These are phyloP conservation scores for Hypoxylon cercidicola DNA, from an alignment of 495 filamentous ascomycete genomes.

Conservation along the genomic window DNA sequence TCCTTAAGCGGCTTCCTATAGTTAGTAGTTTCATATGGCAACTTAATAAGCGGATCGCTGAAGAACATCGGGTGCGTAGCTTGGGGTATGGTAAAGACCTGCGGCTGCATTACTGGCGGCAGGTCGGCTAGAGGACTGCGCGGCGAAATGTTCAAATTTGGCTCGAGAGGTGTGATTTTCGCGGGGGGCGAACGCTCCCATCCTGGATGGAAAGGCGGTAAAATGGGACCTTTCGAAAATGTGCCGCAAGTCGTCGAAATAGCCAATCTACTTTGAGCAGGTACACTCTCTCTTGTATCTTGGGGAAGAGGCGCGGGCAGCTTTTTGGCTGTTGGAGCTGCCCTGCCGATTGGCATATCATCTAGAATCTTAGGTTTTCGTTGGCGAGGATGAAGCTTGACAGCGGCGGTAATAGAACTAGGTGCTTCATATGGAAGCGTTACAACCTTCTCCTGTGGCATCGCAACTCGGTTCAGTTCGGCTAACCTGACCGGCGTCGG, in stretches of 20 bases:
- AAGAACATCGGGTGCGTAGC: conserved; percentile 39
- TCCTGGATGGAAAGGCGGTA: conserved; percentile 39
- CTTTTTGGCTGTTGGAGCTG: conserved; percentile 1
- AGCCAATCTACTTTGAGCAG: background rate
- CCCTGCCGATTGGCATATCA: conserved; percentile 47
- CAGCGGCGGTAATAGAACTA: conserved; percentile 51
- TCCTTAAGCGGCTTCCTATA: conserved; percentile 23
- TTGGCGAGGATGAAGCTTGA: conserved; percentile 52
- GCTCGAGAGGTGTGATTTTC: conserved; percentile 37
- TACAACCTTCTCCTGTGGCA: conserved; percentile 11
- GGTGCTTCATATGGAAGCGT: conserved; percentile 8
- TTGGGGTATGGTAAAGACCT: conserved; percentile 23
- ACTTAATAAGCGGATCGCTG: conserved; percentile 38
- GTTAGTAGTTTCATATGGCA: conserved; percentile 38
- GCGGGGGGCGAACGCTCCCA: conserved; percentile 36
- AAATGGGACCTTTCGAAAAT: conserved; percentile 26
- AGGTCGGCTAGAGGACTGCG: conserved; percentile 41
- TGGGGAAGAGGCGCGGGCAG: conserved; percentile 1
- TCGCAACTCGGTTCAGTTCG: conserved; percentile 18
- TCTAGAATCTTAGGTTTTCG: conserved; percentile 55
- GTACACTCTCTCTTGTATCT: background rate
- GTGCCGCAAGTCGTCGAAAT: conserved; percentile 6
- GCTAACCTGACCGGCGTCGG: conserved; percentile 26
- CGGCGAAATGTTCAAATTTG: conserved; percentile 37
- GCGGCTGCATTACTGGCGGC: conserved; percentile 17